phyloP scores from a whole-genome alignment of 2,329 filamentous ascomycete genomes.

The Aspergillus pseudonomiae region DNA sequence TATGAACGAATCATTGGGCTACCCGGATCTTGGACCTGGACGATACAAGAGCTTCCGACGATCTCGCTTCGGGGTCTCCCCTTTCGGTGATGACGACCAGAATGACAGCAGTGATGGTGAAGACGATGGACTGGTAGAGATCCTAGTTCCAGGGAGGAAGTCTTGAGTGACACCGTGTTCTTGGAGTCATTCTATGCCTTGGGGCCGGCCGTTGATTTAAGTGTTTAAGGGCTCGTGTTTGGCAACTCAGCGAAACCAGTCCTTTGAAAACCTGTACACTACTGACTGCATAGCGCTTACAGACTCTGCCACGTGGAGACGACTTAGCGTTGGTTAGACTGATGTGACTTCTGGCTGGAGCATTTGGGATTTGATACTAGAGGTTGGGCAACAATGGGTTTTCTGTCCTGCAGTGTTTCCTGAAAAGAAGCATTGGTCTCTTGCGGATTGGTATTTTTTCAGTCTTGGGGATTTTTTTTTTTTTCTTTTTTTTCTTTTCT shows the following conservation, averaged over 20 bases:
- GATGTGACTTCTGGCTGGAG: constrained; percentile 3
- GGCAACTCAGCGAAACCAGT: constrained; percentile 11
- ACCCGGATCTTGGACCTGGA: constrained; percentile 62
- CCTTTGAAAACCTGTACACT: constrained; percentile 20
- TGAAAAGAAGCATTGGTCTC: background rate
- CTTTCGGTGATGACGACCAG: constrained; percentile 45
- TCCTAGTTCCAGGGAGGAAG: constrained; percentile 47
- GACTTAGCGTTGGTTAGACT: background rate
- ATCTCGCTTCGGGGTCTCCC: constrained; percentile 33
- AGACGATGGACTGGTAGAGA: constrained; percentile 50
- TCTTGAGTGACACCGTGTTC: constrained; percentile 24
- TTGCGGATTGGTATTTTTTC: constrained; percentile 3
- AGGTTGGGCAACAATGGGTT: background rate
- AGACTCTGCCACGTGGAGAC: constrained; percentile 4
- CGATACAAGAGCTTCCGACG: constrained; percentile 48
- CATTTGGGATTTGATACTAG: background rate
- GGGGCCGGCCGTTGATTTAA: constrained; percentile 5
- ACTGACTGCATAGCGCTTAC: constrained; percentile 16
- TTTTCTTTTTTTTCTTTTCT: background rate
- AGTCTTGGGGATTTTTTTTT: background rate
- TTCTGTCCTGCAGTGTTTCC: background rate
- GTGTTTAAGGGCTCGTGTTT: constrained; percentile 12
- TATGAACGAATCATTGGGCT: constrained; percentile 68
- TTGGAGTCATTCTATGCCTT: constrained; percentile 5
- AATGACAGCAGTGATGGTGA: constrained; percentile 48